Evolutionary conservation across 257 asterid species (phyloP).

Genomic region (Solanum paucissectum): DNA sequence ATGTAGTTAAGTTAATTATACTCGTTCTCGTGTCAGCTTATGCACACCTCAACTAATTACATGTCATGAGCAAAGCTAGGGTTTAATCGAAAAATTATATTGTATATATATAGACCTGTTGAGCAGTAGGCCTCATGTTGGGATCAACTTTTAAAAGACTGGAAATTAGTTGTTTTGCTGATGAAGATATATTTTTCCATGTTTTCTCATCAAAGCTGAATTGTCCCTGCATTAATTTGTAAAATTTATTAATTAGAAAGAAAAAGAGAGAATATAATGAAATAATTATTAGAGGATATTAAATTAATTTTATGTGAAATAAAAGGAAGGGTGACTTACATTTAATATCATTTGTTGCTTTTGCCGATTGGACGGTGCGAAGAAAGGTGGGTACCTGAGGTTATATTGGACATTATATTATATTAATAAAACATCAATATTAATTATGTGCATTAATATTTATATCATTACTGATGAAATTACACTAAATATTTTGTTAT

Average conservation of each 20-base stretch:
- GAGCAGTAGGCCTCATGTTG: conserved; percentile 55
- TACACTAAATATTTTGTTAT: no score
- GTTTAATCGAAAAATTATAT: neutral
- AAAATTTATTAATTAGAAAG: neutral
- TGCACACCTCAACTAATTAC: neutral
- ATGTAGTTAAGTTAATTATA: neutral
- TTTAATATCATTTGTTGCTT: conserved; percentile 70
- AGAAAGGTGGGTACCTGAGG: conserved; percentile 72
- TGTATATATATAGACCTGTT: conserved; percentile 24
- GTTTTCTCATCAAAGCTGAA: conserved; percentile 83
- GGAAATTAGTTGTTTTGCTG: conserved; percentile 60
- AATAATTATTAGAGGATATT: neutral
- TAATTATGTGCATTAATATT: neutral
- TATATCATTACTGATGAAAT: rapidly evolving
- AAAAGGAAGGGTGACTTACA: conserved; percentile 19
- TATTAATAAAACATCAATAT: neutral
- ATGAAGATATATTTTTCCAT: conserved; percentile 74
- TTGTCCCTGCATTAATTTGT: conserved; percentile 33
- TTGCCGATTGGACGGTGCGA: conserved; percentile 55
- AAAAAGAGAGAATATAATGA: neutral
- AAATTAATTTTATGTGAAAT: neutral
- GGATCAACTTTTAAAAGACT: conserved; percentile 70
- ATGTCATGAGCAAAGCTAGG: neutral
- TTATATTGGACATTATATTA: neutral
- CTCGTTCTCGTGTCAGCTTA: neutral